These are phyloP conservation scores for Capsicum baccatum DNA, from an alignment of 257 asterid genomes.

Conservation along the genomic window DNA sequence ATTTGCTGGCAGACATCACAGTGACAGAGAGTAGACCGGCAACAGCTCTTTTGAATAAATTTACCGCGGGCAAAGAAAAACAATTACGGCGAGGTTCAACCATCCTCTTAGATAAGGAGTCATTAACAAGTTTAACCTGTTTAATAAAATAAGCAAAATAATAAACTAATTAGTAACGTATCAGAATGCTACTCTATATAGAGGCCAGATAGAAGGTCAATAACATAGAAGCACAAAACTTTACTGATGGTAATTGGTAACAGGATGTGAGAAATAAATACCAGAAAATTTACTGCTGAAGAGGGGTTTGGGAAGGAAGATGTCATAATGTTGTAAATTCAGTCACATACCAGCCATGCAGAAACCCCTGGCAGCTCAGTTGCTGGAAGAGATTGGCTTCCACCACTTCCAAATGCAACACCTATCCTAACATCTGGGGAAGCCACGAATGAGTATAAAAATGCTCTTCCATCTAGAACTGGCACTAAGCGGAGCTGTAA, in stretches of 20 bases:
- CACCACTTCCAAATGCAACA: conserved; percentile 96
- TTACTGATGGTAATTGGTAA: background rate
- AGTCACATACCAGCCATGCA: conserved; percentile 87
- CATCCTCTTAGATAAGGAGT: conserved; percentile 82
- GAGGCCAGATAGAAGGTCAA: conserved; percentile 16
- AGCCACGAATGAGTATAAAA: conserved; percentile 74
- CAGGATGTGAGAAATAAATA: background rate
- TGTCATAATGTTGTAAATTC: background rate
- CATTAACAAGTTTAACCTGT: conserved; percentile 79
- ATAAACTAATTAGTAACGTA: background rate
- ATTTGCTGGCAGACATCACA: conserved; percentile 65
- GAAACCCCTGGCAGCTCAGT: conserved; percentile 98
- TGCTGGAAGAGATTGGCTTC: conserved; percentile 95
- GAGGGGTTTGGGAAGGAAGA: conserved; percentile 1
- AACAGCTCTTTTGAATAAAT: conserved; percentile 74
- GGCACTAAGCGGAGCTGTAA: conserved; percentile 85
- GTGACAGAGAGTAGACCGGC: conserved; percentile 77
- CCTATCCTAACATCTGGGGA: conserved; percentile 94
- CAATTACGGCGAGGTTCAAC: conserved; percentile 96
- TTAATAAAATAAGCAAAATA: conserved; percentile 11
- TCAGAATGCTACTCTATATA: background rate
- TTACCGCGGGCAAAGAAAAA: conserved; percentile 76
- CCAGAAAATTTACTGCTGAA: background rate
- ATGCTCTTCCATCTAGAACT: conserved; percentile 87
- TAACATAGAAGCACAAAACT: background rate